Percentiles rank a stretch among this genome's conserved stretches.
phyloP scores from a whole-genome alignment of 78 protist species.

The Emiliania huxleyi region DNA sequence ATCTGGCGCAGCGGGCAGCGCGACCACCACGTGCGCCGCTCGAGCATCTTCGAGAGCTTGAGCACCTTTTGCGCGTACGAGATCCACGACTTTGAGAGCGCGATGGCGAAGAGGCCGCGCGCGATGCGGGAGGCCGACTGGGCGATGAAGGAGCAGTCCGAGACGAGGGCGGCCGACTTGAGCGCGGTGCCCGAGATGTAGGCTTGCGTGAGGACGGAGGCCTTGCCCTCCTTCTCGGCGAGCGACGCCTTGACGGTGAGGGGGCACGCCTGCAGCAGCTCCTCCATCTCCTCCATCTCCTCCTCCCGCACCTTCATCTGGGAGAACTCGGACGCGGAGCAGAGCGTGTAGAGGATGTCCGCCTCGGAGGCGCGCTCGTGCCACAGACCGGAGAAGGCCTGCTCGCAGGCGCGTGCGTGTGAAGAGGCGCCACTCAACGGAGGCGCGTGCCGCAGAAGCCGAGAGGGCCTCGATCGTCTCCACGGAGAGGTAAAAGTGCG shows the following conservation, averaged over 20 bases:
- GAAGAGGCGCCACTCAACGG: background rate
- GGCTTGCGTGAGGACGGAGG: conserved; percentile 27
- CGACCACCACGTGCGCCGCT: conserved; percentile 79
- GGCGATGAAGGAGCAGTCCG: conserved; percentile 58
- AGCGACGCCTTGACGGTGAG: background rate
- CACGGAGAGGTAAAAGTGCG: conserved; percentile 87
- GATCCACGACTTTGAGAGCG: conserved; percentile 64
- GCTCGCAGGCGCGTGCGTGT: no score
- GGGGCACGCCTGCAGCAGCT: conserved; percentile 40
- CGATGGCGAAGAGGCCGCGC: conserved; percentile 95
- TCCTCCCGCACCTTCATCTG: conserved; percentile 52
- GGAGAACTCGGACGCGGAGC: conserved; percentile 83
- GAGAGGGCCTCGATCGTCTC: conserved; percentile 79
- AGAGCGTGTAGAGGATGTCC: conserved; percentile 68
- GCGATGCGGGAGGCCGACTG: conserved; percentile 54
- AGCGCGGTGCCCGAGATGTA: conserved; percentile 68
- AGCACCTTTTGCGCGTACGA: conserved; percentile 55
- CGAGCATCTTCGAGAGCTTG: conserved; percentile 51
- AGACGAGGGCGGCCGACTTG: conserved; percentile 72
- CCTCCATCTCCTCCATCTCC: conserved; percentile 80
- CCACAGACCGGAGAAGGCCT: background rate
- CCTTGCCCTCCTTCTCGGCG: background rate
- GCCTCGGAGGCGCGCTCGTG: conserved; percentile 56
- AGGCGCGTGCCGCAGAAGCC: conserved; percentile 57
- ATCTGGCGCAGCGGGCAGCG: conserved; percentile 86